Evolutionary conservation across 176 grass and related monocot genomes (phyloP).

Genomic region (Puya raimondii): DNA sequence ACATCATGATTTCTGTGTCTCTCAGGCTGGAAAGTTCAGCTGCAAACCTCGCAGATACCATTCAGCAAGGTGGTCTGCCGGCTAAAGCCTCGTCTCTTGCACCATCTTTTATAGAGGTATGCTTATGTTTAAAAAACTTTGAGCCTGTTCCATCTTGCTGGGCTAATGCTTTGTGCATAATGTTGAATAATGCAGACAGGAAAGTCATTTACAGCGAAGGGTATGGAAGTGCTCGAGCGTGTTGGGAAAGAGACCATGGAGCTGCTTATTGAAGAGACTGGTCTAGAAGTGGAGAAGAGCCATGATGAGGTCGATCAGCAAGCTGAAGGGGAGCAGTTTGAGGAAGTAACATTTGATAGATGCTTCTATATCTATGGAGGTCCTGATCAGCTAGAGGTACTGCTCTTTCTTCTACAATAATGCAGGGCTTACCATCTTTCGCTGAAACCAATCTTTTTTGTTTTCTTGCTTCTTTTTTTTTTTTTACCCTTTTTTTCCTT

Average conservation of each 20-base stretch:
- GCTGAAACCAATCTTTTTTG: neutral
- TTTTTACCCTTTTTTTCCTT: slow-evolving; percentile 14
- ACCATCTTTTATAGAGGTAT: slow-evolving; percentile 83
- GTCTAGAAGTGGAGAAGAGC: slow-evolving; percentile 77
- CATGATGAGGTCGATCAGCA: slow-evolving; percentile 39
- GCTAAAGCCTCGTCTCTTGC: slow-evolving; percentile 68
- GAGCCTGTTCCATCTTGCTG: neutral
- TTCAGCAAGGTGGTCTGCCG: slow-evolving; percentile 77
- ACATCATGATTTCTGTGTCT: slow-evolving; percentile 1
- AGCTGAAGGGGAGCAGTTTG: slow-evolving; percentile 71
- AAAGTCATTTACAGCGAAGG: slow-evolving; percentile 71
- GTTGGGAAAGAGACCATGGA: slow-evolving; percentile 99
- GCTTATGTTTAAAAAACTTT: slow-evolving; percentile 3
- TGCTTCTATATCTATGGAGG: slow-evolving; percentile 99
- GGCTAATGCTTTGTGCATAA: neutral
- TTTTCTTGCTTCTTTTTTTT: slow-evolving; percentile 12
- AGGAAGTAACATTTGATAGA: slow-evolving; percentile 92
- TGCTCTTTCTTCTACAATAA: slow-evolving; percentile 24
- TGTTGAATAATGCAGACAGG: slow-evolving; percentile 52
- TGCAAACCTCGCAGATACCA: slow-evolving; percentile 70
- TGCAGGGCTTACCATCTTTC: neutral
- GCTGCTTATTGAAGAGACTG: slow-evolving; percentile 81
- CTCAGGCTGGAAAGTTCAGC: slow-evolving; percentile 87
- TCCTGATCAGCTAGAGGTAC: slow-evolving; percentile 90
- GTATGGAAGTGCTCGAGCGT: slow-evolving; percentile 89